These are phyloP conservation scores for Saccharomycopsis lassenensis DNA, from an alignment of 805 yeast genomes.

Conservation along the genomic window DNA sequence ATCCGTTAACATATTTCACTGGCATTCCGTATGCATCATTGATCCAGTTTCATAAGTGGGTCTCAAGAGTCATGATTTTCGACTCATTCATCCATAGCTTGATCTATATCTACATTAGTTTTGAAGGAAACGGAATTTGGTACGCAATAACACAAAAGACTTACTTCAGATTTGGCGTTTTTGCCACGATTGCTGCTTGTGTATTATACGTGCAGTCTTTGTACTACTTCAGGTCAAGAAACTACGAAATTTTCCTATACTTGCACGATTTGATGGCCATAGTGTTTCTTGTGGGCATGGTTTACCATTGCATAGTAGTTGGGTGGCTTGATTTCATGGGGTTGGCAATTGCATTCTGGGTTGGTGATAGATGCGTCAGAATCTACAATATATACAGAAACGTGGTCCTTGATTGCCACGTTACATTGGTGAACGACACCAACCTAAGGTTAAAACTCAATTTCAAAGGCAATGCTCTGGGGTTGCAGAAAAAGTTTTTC, in stretches of 20 bases:
- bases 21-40: constrained; percentile 57
- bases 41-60: constrained; percentile 58
- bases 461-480: no score
- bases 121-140: not conserved
- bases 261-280: constrained; percentile 6
- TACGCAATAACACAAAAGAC: not conserved
- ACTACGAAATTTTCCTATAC: constrained; percentile 10
- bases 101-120: not conserved
- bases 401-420: constrained; percentile 1
- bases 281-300: constrained; percentile 9
- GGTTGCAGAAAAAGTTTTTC: constrained; percentile 1
- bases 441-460: constrained; percentile 3
- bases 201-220: constrained; percentile 7
- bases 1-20: constrained; percentile 45
- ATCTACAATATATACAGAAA: not conserved
- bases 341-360: constrained; percentile 6
- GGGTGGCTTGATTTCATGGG: constrained; percentile 8
- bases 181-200: constrained; percentile 5
- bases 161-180: constrained; percentile 8
- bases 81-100: constrained; percentile 10
- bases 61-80: constrained; percentile 34
- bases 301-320: constrained; percentile 9
- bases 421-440: not conserved
- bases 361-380: constrained; percentile 7
- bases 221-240: constrained; percentile 6